These are phyloP conservation scores for Phytophthora citrophthora DNA, from an alignment of 352 stramenopile species.

Conservation along the genomic window DNA sequence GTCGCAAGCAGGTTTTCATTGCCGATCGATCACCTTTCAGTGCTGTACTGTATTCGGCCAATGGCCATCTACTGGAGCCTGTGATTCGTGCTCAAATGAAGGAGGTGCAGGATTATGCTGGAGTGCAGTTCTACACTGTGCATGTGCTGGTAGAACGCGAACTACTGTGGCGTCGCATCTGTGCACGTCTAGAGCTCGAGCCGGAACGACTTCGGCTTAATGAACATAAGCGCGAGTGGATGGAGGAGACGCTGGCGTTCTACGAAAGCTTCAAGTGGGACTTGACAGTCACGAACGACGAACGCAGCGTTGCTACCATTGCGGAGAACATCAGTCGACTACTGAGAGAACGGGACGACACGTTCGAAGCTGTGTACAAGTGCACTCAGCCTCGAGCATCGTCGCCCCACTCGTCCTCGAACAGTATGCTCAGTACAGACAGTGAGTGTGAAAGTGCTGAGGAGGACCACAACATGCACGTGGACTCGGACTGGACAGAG, in stretches of 20 bases:
- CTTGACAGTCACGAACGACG: constrained; percentile 72
- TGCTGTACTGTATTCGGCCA: constrained; percentile 80
- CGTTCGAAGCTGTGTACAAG: constrained; percentile 69
- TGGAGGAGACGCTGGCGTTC: constrained; percentile 83
- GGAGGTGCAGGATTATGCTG: constrained; percentile 75
- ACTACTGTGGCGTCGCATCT: constrained; percentile 81
- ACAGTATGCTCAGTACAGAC: constrained; percentile 68
- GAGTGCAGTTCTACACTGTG: constrained; percentile 87
- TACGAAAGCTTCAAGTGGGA: constrained; percentile 87
- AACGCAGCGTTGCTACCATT: constrained; percentile 57
- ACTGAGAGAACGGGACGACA: constrained; percentile 61
- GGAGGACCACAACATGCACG: constrained; percentile 31
- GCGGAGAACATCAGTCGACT: constrained; percentile 58
- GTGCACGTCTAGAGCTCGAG: constrained; percentile 60
- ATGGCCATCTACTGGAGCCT: constrained; percentile 78
- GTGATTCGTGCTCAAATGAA: constrained; percentile 86
- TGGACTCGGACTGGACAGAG: constrained; percentile 13
- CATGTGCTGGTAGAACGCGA: constrained; percentile 82
- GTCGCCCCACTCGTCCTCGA: constrained; percentile 32
- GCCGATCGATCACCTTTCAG: constrained; percentile 87
- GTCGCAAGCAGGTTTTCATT: constrained; percentile 74
- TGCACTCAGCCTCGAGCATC: constrained; percentile 44
- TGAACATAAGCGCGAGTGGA: constrained; percentile 87
- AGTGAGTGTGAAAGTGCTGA: constrained; percentile 71
- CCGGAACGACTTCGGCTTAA: constrained; percentile 80